A percentile compares a stretch with the other conserved stretches of the same genome.
Evolutionary conservation across 129 eudicot species (phyloP).

Genomic region (carrot (Daucus carota)): DH1_v3.0 NC_030387.2:36984501-36985000

Average conservation of each 20-base stretch:
- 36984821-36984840: not conserved
- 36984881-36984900: not conserved
- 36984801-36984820: not conserved
- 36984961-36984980: not conserved
- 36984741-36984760: conserved; percentile 36
- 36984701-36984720: conserved; percentile 25
- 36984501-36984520: not conserved
- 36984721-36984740: conserved; percentile 26
- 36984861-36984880: not conserved
- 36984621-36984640: not conserved
- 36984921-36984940: not conserved
- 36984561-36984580: not conserved
- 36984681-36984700: conserved; percentile 47
- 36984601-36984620: conserved; percentile 9
- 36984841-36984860: not conserved
- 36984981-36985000: not conserved
- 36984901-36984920: not conserved
- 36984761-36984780: conserved; percentile 50
- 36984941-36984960: not conserved
- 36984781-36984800: conserved; percentile 14
- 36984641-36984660: conserved; percentile 25
- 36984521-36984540: not conserved
- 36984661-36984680: conserved; percentile 28
- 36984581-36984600: conserved; percentile 12
- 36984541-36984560: not conserved